Percentiles rank a stretch among this genome's conserved stretches.
phyloP scores from a whole-genome alignment of 352 stramenopile species.

The Pythium periplocum region DNA sequence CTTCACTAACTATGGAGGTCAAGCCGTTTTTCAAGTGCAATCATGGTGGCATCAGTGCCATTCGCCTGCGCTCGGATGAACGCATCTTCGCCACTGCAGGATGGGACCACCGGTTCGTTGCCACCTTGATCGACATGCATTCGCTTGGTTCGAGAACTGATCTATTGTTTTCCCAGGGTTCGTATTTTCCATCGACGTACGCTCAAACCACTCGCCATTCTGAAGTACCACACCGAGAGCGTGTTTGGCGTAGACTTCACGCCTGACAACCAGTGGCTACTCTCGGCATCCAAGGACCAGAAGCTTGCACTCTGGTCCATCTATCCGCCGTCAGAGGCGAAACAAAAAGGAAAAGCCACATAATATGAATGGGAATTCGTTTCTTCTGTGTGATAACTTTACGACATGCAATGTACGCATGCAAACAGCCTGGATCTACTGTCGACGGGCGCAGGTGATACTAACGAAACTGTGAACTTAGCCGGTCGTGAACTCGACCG shows the following conservation, averaged over 20 bases:
- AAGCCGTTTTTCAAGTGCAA: constrained; percentile 51
- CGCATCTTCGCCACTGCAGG: constrained; percentile 76
- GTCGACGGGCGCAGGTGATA: no score
- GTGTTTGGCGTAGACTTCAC: constrained; percentile 73
- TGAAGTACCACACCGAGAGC: constrained; percentile 78
- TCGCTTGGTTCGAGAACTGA: no score
- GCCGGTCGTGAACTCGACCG: constrained; percentile 72
- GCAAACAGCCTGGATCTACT: no score
- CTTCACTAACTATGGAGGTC: constrained; percentile 26
- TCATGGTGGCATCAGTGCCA: constrained; percentile 56
- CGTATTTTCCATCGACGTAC: constrained; percentile 73
- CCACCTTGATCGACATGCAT: not conserved
- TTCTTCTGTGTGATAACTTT: no score
- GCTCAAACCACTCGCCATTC: constrained; percentile 66
- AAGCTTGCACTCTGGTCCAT: constrained; percentile 79
- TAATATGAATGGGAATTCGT: no score
- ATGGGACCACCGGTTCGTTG: constrained; percentile 57
- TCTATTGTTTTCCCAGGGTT: constrained; percentile 20
- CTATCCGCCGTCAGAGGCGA: constrained; percentile 29
- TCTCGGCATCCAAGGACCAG: constrained; percentile 75
- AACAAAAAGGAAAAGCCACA: no score
- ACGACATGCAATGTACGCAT: no score
- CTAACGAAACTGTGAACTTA: not conserved
- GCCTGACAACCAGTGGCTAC: constrained; percentile 44
- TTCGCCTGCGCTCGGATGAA: constrained; percentile 63